phyloP scores from a whole-genome alignment of 768 basidiomycete genomes.

The Neoboletus magnificus region DNA sequence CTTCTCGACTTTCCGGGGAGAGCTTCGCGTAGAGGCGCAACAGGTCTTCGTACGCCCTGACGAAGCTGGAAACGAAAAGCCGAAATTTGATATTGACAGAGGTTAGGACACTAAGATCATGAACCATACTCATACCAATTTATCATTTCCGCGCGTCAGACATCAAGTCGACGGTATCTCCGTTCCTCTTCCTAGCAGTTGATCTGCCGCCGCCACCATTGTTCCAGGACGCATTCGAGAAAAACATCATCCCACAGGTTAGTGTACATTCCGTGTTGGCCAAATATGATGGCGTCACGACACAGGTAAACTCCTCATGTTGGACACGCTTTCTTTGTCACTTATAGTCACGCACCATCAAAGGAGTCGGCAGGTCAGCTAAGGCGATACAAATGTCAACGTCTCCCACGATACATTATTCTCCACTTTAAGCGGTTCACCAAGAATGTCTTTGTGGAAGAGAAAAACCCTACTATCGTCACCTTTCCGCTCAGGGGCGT shows the following conservation, averaged over 20 bases:
- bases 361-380: constrained; percentile 82
- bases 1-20: constrained; percentile 92
- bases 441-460: constrained; percentile 94
- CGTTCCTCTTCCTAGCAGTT: constrained; percentile 93
- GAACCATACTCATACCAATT: constrained; percentile 11
- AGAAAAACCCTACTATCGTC: constrained; percentile 98
- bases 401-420: constrained; percentile 88
- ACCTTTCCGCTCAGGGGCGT: constrained; percentile 94
- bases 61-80: constrained; percentile 70
- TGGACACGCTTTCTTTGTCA: constrained; percentile 12
- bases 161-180: constrained; percentile 79
- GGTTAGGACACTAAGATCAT: constrained; percentile 46
- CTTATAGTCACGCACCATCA: constrained; percentile 30
- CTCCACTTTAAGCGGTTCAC: constrained; percentile 96
- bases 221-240: constrained; percentile 94
- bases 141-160: constrained; percentile 47
- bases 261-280: constrained; percentile 84
- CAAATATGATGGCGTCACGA: constrained; percentile 91
- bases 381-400: constrained; percentile 85
- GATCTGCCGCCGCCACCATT: constrained; percentile 97
- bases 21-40: constrained; percentile 89
- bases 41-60: constrained; percentile 85
- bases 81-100: constrained; percentile 91
- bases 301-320: constrained; percentile 58
- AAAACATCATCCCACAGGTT: constrained; percentile 99